A percentile compares a stretch with the other conserved stretches of the same genome.
Conservation (phyloP, 306 rosid species). For the Datisca glomerata region DNA sequence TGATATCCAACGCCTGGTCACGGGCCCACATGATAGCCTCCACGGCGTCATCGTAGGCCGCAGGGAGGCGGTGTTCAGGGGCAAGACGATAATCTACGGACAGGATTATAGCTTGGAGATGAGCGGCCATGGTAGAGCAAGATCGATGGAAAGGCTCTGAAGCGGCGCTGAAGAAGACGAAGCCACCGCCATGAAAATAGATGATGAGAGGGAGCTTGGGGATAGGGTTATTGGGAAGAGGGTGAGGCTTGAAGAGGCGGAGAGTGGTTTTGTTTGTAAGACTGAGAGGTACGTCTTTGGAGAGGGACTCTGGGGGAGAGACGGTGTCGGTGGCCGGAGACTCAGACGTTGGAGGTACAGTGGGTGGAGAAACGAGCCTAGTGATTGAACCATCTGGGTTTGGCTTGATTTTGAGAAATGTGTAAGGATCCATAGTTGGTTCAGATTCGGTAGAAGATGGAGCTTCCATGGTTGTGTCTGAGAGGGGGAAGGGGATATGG, state of each 20-base stretch:
- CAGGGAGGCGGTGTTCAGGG: slow-evolving; percentile 82
- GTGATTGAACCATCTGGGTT: slow-evolving; percentile 61
- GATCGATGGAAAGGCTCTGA: slow-evolving; percentile 35
- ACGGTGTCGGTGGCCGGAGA: slow-evolving; percentile 9
- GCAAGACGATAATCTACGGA: slow-evolving; percentile 72
- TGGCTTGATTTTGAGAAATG: slow-evolving; percentile 27
- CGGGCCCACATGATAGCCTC: slow-evolving; percentile 39
- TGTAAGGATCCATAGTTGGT: slow-evolving; percentile 26
- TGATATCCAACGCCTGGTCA: slow-evolving; percentile 15
- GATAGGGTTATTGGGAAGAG: slow-evolving; percentile 13
- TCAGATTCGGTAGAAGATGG: slow-evolving; percentile 5
- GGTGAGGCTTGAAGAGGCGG: slow-evolving; percentile 54
- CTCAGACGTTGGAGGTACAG: slow-evolving; percentile 16
- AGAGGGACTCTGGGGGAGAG: too few relatives aligned
- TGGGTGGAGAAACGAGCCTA: slow-evolving; percentile 16
- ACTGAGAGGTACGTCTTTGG: slow-evolving; percentile 46
- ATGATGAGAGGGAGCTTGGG: slow-evolving; percentile 26
- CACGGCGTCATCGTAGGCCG: slow-evolving; percentile 65
- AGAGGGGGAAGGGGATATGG: background rate
- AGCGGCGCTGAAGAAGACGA: slow-evolving; percentile 46
- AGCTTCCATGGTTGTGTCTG: slow-evolving; percentile 25
- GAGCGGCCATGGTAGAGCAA: slow-evolving; percentile 19
- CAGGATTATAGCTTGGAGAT: slow-evolving; percentile 21
- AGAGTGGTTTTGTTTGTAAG: slow-evolving; percentile 32
- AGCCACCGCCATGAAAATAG: slow-evolving; percentile 85